Evolutionary conservation across 495 filamentous ascomycete genomes (phyloP).

Genomic region (Penicillium psychrofluorescens): DNA sequence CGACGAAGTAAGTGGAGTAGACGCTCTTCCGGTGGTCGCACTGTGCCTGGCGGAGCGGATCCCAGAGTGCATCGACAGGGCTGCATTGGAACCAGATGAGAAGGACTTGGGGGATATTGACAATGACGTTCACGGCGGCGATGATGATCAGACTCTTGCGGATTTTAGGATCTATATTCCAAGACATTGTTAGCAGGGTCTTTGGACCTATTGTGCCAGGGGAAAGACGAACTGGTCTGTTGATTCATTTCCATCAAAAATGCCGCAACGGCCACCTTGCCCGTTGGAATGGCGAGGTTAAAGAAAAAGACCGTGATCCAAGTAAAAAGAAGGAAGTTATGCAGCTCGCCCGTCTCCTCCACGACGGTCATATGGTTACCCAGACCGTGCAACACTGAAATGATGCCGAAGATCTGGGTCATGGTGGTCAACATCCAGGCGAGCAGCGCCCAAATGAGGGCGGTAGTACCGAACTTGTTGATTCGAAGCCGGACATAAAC

Average conservation of each 20-base stretch:
- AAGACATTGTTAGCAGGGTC: too few species aligned
- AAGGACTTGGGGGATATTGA: slow-evolving; percentile 17
- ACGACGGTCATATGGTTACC: slow-evolving; percentile 15
- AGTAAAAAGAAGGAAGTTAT: slow-evolving; percentile 18
- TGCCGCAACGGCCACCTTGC: slow-evolving; percentile 17
- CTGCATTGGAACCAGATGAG: slow-evolving; percentile 19
- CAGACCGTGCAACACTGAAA: slow-evolving; percentile 16
- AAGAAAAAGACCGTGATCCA: slow-evolving; percentile 23
- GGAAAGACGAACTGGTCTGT: slow-evolving; percentile 10
- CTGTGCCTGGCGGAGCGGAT: slow-evolving; percentile 10
- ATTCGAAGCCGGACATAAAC: slow-evolving; percentile 17
- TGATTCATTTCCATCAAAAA: slow-evolving; percentile 20
- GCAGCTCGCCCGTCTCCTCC: slow-evolving; percentile 9
- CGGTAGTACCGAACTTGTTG: slow-evolving; percentile 19
- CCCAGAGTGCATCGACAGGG: slow-evolving; percentile 13
- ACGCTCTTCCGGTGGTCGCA: slow-evolving; percentile 17
- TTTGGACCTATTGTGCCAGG: neutral
- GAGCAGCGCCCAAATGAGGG: slow-evolving; percentile 12
- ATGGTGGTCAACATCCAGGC: slow-evolving; percentile 20
- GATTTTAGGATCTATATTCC: slow-evolving; percentile 13
- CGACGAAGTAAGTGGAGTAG: slow-evolving; percentile 20
- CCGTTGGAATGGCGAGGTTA: slow-evolving; percentile 18
- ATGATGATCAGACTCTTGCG: slow-evolving; percentile 15
- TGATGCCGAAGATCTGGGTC: slow-evolving; percentile 15
- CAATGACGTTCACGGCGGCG: slow-evolving; percentile 13